A percentile compares a stretch with the other conserved stretches of the same genome.
phyloP scores from a whole-genome alignment of 1,139 yeast species.

The Taiozyma sp. region DNA sequence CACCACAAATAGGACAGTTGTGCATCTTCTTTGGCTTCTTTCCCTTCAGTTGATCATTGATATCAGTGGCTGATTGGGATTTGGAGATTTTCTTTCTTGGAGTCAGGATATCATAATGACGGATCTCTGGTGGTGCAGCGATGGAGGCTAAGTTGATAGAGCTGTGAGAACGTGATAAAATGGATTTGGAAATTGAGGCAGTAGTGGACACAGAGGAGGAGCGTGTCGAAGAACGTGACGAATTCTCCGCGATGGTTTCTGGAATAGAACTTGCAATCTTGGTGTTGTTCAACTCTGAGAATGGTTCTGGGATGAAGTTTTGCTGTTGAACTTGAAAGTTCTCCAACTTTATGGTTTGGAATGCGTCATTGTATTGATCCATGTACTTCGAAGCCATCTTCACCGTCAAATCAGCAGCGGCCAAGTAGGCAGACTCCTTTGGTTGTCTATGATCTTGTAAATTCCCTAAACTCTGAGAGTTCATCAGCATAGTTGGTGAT shows the following conservation, averaged over 20 bases:
- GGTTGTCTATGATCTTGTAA: neutral
- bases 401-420: slow-evolving; percentile 30
- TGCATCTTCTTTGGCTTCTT: slow-evolving; percentile 61
- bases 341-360: neutral
- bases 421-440: slow-evolving; percentile 16
- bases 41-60: slow-evolving; percentile 7
- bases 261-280: slow-evolving; percentile 6
- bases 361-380: neutral
- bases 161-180: slow-evolving; percentile 22
- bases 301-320: slow-evolving; percentile 5
- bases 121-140: slow-evolving; percentile 19
- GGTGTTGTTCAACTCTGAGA: slow-evolving; percentile 1
- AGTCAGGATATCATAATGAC: slow-evolving; percentile 20
- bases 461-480: slow-evolving; percentile 2
- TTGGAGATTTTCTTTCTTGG: slow-evolving; percentile 17
- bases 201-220: slow-evolving; percentile 1
- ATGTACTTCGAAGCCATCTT: slow-evolving; percentile 27
- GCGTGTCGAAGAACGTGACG: slow-evolving; percentile 9
- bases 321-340: neutral
- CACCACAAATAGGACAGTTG: slow-evolving; percentile 73
- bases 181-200: slow-evolving; percentile 1
- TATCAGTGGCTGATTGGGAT: slow-evolving; percentile 13
- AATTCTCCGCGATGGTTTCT: slow-evolving; percentile 2
- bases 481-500: slow-evolving; percentile 21
- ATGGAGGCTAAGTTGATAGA: slow-evolving; percentile 20